Evolutionary conservation across 305 asterid species (phyloP), one percentile per base, ranked within the genome.

Genomic region (Fraxinus greggii): DNA sequence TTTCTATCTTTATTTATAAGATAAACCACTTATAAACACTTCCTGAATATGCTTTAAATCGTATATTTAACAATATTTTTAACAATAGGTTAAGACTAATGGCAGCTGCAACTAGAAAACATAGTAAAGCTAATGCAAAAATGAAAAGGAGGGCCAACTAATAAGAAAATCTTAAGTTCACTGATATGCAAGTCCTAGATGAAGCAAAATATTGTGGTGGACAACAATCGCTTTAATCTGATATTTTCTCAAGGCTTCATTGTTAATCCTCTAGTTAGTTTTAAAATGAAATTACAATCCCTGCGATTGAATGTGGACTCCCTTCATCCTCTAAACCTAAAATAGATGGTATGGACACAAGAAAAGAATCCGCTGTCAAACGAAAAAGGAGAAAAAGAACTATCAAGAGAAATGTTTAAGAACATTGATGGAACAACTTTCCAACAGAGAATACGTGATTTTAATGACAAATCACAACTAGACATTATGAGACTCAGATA

Each of bases 281-380:
- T 75, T 26, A 75, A 75, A 75, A 36, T 4, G 33, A 12, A 36
- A 42, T 42, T 38, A 10, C 63, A 35, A 51, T n/a, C 31, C 59
- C 63, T 29, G 51, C 33, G 54, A 82, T 38, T 51, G 56, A 36
- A 3, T 31, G 9, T 10, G 75, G 51, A 56, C 19, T 13, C 38
- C 75, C 79, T 48, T 28, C 61, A 67, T 69, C 56, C 75, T 26
- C 31, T 79, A 76, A 32, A 54, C 42, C 45, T 65, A 79, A 59
- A 69, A 21, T 48, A 13, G 51, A 76, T 28, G 23, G 51, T 67
- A 9, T 45, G 26, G 59, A 63, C 36, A 24, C 56, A 79, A 35
- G 6, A 70, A 48, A 79, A 77, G 69, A 76, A 65, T 56, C 33
- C 19, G 63, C 54, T 72, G 12, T 76, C 74, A 21, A 83, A 83